Evolutionary conservation across 139 green algal species (phyloP), one percentile per base, ranked within the genome.

Genomic region (Chlorella sp.): DNA sequence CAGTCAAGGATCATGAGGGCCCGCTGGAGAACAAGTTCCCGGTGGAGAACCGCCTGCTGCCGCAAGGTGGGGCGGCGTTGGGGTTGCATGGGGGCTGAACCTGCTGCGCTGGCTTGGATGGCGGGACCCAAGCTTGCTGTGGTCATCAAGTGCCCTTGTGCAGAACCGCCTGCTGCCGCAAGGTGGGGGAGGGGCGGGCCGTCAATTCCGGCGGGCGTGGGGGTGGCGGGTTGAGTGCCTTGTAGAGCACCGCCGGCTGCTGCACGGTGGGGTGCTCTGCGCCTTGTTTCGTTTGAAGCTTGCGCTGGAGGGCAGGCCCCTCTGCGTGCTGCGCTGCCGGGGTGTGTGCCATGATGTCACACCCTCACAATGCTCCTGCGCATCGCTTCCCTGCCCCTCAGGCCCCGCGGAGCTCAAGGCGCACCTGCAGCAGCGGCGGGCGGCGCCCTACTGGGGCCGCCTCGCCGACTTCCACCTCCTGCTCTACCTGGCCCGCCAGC

Each of bases 381-480:
- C 46, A 54, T 11, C 11, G 46, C 46, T 11, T 7, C 46, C 17
- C 30, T 24, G 11, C 64, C 26, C 30, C 40, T 68, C 83, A 92
- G 88, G 87, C 9, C 62, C 74, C 22, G 67, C 89, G 17, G 94
- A 98, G 82, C 89, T 99, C 43, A 91, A 89, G 58, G 86, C 94
- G n/a, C 92, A 98, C 77, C 87, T 99, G 67, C 88, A 92, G 51
- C 83, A 80, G 24, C 56, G 81, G 36, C 85, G 41, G 28, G 58
- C 44, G 16, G 90, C 86, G 79, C 87, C 92, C 8, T 99, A 97
- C 86, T 84, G 83, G 75, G 88, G 95, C 80, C 88, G 89, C 4
- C 87, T 99, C 6, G 84, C 93, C 4, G 97, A 99, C 89, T 97
- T 99, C 85, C 97, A 99, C 88, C 87, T 99, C 60, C 92, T 99